Base-by-base conservation (phyloP, 306 rosid genomes). In the Inga laurina region DNA sequence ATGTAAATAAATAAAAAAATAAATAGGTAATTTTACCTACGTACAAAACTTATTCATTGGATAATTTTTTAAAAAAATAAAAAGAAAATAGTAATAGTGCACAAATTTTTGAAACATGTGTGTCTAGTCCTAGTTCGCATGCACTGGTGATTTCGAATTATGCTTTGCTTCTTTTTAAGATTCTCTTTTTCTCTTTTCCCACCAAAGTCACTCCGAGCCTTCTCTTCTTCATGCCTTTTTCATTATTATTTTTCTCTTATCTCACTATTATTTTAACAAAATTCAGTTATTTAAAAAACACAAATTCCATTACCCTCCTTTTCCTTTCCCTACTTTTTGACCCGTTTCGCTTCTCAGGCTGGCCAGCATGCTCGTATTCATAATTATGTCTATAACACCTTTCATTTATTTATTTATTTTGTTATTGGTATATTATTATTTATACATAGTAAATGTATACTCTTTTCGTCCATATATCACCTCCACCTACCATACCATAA, bases 321-420 rank as follows among this genome's bases (percentile, higher is more conserved):
- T 84, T 89, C 32, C 77, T 64, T 67, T 77, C 21, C 75, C 27
- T 44, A 76, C 88, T 81, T 89, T 87, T 89, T 81, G 83, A 85
- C 87, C 81, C 81, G 67, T 64, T 76, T 85, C 72, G 71, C 86
- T 80, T 37, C 73, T 80, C 83, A 82, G 61, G 41, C 81, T 73
- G 84, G 80, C 83, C 84, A 84, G 18, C 88, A 79, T 79, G 89
- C 37, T 62, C 81, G 79, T 79, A 72, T 43, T 89, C 86, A 89
- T 89, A 80, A 89, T 89, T 89, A 84, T 86, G 90, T 79, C 88
- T 82, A 66, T 69, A 83, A 76, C 45, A 67, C 6, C 67, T 24
- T 24, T 22, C 67, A 10, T 30, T 64, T 1, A n/a, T 64, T 52
- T 6, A 1, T 16, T 39, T 39, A 37, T 37, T 37, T 5, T 18